Conservation (phyloP, 2,329 filamentous ascomycete species). For the Botrytis paeoniae region DNA sequence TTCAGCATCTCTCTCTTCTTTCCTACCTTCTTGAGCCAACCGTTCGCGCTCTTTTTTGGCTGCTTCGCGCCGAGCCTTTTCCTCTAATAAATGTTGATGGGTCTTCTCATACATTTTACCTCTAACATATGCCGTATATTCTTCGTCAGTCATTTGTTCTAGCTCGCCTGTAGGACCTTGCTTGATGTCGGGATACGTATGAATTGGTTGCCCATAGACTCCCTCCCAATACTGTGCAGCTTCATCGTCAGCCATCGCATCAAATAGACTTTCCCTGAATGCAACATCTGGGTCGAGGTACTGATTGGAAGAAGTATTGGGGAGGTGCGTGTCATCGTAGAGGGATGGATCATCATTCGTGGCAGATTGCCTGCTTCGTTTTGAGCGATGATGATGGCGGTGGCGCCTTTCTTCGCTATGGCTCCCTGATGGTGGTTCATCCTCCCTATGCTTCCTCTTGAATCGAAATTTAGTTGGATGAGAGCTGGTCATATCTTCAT, state of each 20-base stretch:
- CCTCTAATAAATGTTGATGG: constrained; percentile 77
- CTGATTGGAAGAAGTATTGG: constrained; percentile 39
- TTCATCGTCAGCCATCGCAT: constrained; percentile 95
- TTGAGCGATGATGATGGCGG: constrained; percentile 33
- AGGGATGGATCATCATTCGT: constrained; percentile 37
- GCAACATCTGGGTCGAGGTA: constrained; percentile 66
- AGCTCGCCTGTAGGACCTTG: constrained; percentile 53
- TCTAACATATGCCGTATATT: constrained; percentile 84
- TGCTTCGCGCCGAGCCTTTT: constrained; percentile 61
- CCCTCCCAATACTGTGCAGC: constrained; percentile 92
- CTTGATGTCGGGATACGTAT: constrained; percentile 61
- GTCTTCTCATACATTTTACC: constrained; percentile 95
- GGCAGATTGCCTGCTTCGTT: constrained; percentile 30
- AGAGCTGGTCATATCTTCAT: constrained; percentile 22
- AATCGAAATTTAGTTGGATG: constrained; percentile 34
- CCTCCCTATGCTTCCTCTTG: constrained; percentile 27
- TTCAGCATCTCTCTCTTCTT: constrained; percentile 40
- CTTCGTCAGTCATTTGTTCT: constrained; percentile 87
- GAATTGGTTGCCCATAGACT: constrained; percentile 94
- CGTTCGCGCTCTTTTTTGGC: constrained; percentile 49
- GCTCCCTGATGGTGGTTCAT: constrained; percentile 20
- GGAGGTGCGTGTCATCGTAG: constrained; percentile 42
- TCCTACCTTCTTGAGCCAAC: constrained; percentile 41
- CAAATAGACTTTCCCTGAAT: constrained; percentile 92
- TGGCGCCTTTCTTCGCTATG: constrained; percentile 25